Evolutionary conservation across 164 flowering plant species (phyloP), one percentile per base, ranked within the genome.

Genomic region (Umbellularia californica): DNA sequence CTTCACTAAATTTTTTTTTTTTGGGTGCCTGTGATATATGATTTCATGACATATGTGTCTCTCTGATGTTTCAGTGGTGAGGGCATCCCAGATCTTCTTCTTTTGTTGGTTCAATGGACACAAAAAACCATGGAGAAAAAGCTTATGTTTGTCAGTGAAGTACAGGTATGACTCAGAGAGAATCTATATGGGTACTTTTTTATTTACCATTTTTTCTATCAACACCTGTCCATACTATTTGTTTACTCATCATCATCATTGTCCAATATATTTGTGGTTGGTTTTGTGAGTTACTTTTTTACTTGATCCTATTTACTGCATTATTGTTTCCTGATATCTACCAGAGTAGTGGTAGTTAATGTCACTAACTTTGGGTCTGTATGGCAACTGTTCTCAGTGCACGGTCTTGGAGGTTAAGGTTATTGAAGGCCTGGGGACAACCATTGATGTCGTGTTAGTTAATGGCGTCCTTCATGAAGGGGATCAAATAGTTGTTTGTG

Each of bases 341-440:
- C 47, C 47, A 41, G 47, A 41, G 11, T 41, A 41, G 47, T 41
- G 47, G 47, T 5, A 41, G 47, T 41, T 41, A 41, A 7, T 41
- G 47, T 41, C 47, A 41, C 47, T 41, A 41, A 41, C 47, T 41
- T 41, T 11, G 47, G 47, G 63, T 58, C 19, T 2, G 27, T 68
- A 20, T 63, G 70, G 22, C 23, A 51, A 74, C 69, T 82, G 65
- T 70, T 69, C 65, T 41, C 63, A 96, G 99, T 96, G 99, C 82
- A 96, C 98, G 19, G 99, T 96, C 30, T 83, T 96, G 87, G 99
- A 96, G 83, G 99, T 96, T 75, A 96, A 96, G 82, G 99, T 94
- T 69, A 73, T 94, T 79, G 98, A 92, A 87, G 99, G 99, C 74
- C 93, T 88, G 70, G 99, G 99, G 72, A 96, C 98, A 76, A 96